phyloP scores from a whole-genome alignment of 352 stramenopile genomes.

The Phytophthora sojae region DNA sequence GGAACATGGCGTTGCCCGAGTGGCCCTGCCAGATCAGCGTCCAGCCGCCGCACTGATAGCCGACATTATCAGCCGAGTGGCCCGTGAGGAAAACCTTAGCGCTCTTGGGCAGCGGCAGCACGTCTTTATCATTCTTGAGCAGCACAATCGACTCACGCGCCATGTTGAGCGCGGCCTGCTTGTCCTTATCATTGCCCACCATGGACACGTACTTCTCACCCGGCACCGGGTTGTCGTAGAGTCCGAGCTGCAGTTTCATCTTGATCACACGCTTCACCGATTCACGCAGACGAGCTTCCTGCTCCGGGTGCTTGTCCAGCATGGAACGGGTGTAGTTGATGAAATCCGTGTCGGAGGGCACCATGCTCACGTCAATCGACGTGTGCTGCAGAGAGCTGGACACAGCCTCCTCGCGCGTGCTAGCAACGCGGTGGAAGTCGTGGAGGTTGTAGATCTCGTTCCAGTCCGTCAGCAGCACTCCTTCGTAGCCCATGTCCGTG shows the following conservation, averaged over 20 bases:
- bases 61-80: constrained; percentile 63
- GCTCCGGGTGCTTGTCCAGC: constrained; percentile 42
- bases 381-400: constrained; percentile 70
- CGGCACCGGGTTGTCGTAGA: constrained; percentile 73
- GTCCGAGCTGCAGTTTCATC: constrained; percentile 71
- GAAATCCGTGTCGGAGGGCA: constrained; percentile 48
- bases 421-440: constrained; percentile 55
- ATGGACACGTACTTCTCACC: constrained; percentile 45
- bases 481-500: constrained; percentile 78
- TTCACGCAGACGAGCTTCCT: constrained; percentile 53
- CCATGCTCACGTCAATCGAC: constrained; percentile 92
- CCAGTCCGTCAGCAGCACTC: constrained; percentile 91
- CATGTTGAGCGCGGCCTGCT: constrained; percentile 54
- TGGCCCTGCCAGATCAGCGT: constrained; percentile 83
- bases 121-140: constrained; percentile 71
- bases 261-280: constrained; percentile 70
- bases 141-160: constrained; percentile 81
- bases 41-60: constrained; percentile 78
- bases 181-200: constrained; percentile 55
- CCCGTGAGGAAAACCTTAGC: constrained; percentile 69
- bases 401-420: constrained; percentile 55
- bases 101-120: constrained; percentile 51
- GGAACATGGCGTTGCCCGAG: constrained; percentile 57
- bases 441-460: constrained; percentile 90
- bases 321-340: constrained; percentile 54